Evolutionary conservation across 306 rosid genomes (phyloP).

Genomic region (Vicia villosa): DNA sequence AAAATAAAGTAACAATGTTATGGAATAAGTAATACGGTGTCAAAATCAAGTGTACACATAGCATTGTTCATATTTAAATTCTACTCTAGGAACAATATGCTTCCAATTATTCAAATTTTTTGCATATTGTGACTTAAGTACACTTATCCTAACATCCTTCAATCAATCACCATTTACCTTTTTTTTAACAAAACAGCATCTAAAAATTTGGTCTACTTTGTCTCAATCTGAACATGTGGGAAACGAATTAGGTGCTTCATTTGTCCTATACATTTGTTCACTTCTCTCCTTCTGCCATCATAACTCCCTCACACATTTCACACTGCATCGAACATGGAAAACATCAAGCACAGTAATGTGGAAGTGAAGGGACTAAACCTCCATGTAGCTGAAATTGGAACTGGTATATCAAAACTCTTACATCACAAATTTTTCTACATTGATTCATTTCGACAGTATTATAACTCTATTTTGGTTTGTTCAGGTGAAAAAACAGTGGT

Average conservation of each 20-base stretch:
- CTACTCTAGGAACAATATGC: too few species aligned
- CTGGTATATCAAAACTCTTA: conserved; percentile 25
- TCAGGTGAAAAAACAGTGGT: conserved; percentile 65
- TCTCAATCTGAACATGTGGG: neutral
- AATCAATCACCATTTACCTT: neutral
- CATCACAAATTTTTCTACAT: neutral
- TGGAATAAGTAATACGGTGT: too few species aligned
- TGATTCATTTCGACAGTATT: neutral
- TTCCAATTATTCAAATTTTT: too few species aligned
- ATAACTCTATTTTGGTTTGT: neutral
- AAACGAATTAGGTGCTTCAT: neutral
- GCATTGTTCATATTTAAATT: too few species aligned
- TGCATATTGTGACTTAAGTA: too few species aligned
- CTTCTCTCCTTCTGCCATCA: neutral
- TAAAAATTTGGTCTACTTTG: neutral
- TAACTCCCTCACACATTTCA: neutral
- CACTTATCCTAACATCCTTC: too few species aligned
- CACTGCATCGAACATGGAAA: conserved; percentile 49
- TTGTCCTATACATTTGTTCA: neutral
- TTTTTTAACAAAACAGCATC: neutral
- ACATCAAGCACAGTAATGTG: conserved; percentile 55
- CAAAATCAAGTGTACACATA: too few species aligned
- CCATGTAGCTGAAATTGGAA: conserved; percentile 71
- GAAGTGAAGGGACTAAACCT: conserved; percentile 69
- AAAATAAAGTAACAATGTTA: too few species aligned